Evolutionary conservation across 2,329 filamentous ascomycete genomes (phyloP), one percentile per base, ranked within the genome.

Genomic region (Epichloe amarillans): DNA sequence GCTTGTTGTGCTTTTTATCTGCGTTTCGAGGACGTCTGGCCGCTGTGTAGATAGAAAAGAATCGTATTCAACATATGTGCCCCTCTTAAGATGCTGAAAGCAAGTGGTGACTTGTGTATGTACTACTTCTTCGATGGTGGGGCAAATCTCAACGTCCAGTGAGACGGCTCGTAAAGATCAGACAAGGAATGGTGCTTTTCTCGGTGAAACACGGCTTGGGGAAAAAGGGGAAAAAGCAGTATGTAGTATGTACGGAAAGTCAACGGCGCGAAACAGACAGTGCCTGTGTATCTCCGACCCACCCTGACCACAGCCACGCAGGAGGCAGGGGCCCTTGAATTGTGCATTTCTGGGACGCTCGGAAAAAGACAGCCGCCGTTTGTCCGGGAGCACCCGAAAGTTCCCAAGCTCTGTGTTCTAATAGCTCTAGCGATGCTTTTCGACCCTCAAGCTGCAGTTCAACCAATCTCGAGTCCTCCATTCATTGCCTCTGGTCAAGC

Each of bases 311-410:
- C 26, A 8, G 8, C 26, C 26, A 30, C 26, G 10, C 12, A 10
- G 17, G 8, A 30, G 23, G 47, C 12, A 35, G 11, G 15, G 26
- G 14, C 23, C 12, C 12, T 33, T 7, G 6, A 36, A 35, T 8
- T 21, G n/a, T n/a, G 5, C 14, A 17, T 14, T 21, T 30, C 49
- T 23, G 41, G 45, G 44, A 21, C n/a, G 15, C 43, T 52, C 58
- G 58, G 58, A 59, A 60, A 60, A 60, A 60, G 51, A 50, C 35
- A 50, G 51, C 42, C 52, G 52, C 58, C 57, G 58, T 52, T 50
- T 46, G 49, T 53, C 58, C 58, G 58, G 50, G 50, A 52, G 52
- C 49, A 54, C 55, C 56, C 56, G 58, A 56, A 51, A 35, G 38
- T 46, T 23, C 23, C 41, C 37, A 47, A 51, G 53, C 51, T 54